Percentiles rank a stretch among this genome's conserved stretches.
Evolutionary conservation across 768 basidiomycete species (phyloP).

Genomic region (Trametes villosa): DNA sequence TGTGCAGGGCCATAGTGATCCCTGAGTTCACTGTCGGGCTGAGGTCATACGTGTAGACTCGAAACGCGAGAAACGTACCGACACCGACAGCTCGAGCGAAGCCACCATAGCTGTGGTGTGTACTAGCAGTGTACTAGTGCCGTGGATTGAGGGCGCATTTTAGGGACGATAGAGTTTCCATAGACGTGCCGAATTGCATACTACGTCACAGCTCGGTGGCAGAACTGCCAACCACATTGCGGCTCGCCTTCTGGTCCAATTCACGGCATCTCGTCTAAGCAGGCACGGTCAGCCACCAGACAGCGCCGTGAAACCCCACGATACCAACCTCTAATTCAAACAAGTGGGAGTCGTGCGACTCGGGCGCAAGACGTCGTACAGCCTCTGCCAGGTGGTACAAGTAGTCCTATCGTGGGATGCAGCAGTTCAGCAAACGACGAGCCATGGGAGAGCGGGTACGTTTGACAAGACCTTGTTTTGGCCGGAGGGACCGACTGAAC

Average conservation of each 20-base stretch:
- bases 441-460: neutral
- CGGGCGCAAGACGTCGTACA: slow-evolving; percentile 72
- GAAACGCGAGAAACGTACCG: no score
- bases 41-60: no score
- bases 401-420: slow-evolving; percentile 66
- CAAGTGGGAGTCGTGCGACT: slow-evolving; percentile 76
- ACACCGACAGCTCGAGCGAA: no score
- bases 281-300: neutral
- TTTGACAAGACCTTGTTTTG: slow-evolving; percentile 70
- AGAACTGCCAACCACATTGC: no score
- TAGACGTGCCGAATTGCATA: no score
- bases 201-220: no score
- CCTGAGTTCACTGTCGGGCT: no score
- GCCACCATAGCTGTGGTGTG: no score
- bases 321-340: slow-evolving; percentile 70
- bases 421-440: neutral
- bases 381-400: slow-evolving; percentile 77
- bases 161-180: no score
- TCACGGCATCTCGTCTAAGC: slow-evolving; percentile 31
- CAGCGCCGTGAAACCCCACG: neutral
- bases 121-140: no score
- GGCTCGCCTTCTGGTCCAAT: slow-evolving; percentile 27
- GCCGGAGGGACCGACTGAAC: slow-evolving; percentile 84
- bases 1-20: no score
- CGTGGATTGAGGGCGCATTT: no score